Conservation (phyloP, 2,329 filamentous ascomycete genomes). For the Curvularia sp. region DNA sequence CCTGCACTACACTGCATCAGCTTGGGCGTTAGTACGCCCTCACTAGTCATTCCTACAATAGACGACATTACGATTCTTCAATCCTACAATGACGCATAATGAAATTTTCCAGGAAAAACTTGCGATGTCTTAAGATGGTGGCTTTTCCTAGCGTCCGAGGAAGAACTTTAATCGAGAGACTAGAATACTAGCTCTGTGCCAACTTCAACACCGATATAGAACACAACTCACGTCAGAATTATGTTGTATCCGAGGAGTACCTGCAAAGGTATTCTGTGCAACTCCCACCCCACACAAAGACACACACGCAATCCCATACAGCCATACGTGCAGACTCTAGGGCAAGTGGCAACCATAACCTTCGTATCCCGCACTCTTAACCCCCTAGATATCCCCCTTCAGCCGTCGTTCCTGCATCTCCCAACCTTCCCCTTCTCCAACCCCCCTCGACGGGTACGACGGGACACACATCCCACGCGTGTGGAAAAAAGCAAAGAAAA, state of each 20-base stretch:
- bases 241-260: not conserved
- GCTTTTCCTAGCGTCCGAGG: not conserved
- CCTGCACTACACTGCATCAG: slow-evolving; percentile 5
- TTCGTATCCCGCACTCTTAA: no score
- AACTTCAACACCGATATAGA: not conserved
- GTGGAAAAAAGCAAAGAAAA: no score
- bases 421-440: no score
- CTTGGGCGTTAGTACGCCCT: not conserved
- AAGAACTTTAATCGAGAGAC: not conserved
- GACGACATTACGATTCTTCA: not conserved
- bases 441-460: no score
- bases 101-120: not conserved
- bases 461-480: no score
- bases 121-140: not conserved
- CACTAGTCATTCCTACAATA: not conserved
- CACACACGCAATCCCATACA: not conserved
- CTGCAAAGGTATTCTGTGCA: not conserved
- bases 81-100: not conserved
- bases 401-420: no score
- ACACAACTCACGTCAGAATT: not conserved
- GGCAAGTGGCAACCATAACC: no score
- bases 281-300: not conserved
- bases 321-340: no score
- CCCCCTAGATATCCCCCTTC: no score
- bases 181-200: not conserved